Conservation (phyloP, 768 basidiomycete genomes). For the Xerocomellus dryophilus region DNA sequence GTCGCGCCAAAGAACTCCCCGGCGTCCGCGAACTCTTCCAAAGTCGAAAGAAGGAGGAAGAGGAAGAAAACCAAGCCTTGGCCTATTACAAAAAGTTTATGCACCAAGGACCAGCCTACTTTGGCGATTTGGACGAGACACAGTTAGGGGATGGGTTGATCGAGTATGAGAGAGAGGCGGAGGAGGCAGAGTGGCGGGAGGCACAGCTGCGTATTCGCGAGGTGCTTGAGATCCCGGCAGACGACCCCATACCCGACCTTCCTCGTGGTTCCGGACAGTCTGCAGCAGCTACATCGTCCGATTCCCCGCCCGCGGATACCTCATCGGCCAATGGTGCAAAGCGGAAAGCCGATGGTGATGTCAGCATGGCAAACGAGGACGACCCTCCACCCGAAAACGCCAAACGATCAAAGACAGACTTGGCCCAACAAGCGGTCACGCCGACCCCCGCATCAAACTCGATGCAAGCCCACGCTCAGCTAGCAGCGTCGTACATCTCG, state of each 20-base stretch:
- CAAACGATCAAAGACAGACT: conserved; percentile 31
- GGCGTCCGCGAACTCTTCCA: conserved; percentile 95
- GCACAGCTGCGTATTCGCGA: conserved; percentile 54
- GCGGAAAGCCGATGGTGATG: conserved; percentile 52
- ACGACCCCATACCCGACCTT: conserved; percentile 51
- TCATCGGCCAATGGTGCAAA: conserved; percentile 38
- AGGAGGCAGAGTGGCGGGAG: conserved; percentile 73
- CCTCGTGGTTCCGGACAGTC: conserved; percentile 32
- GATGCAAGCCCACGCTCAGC: conserved; percentile 41
- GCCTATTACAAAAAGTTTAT: conserved; percentile 84
- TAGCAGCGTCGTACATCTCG: conserved; percentile 67
- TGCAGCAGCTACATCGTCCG: conserved; percentile 8
- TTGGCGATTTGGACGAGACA: conserved; percentile 85
- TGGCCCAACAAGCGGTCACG: conserved; percentile 3
- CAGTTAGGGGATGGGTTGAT: conserved; percentile 55
- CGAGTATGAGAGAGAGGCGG: conserved; percentile 66
- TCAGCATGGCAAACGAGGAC: conserved; percentile 31
- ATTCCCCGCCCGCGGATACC: conserved; percentile 21
- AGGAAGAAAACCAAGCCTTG: conserved; percentile 79
- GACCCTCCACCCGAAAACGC: conserved; percentile 24
- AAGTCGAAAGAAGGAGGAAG: conserved; percentile 79
- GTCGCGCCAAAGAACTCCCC: conserved; percentile 92
- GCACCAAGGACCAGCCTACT: conserved; percentile 85
- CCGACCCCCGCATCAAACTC: conserved; percentile 4
- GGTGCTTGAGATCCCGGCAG: conserved; percentile 48